Conservation (phyloP, 495 filamentous ascomycete genomes). For the Aspergillus olivimuriae region DNA sequence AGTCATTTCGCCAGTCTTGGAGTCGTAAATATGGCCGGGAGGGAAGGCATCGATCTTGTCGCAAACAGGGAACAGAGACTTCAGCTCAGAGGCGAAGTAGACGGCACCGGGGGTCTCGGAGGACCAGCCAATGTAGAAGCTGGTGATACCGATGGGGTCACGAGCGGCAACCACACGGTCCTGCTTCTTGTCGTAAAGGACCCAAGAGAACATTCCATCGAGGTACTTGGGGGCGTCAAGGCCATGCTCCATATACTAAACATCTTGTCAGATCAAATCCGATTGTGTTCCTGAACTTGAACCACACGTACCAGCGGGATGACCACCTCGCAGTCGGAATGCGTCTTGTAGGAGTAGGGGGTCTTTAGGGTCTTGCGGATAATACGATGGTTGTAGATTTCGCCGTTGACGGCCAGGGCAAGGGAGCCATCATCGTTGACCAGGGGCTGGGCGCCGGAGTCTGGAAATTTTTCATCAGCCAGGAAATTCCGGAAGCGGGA, state of each 20-base stretch:
- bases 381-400: constrained; percentile 98
- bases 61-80: constrained; percentile 87
- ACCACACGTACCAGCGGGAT: constrained; percentile 77
- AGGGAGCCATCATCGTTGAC: constrained; percentile 85
- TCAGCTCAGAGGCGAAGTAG: constrained; percentile 96
- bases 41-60: constrained; percentile 93
- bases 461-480: constrained; percentile 40
- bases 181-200: constrained; percentile 87
- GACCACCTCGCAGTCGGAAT: constrained; percentile 97
- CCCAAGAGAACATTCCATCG: constrained; percentile 99
- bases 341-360: constrained; percentile 90
- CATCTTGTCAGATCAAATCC: constrained; percentile 15
- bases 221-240: constrained; percentile 89
- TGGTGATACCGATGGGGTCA: constrained; percentile 96
- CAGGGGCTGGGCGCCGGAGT: constrained; percentile 90
- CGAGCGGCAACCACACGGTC: constrained; percentile 89
- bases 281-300: not conserved
- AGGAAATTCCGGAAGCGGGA: not conserved
- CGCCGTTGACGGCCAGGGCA: constrained; percentile 94
- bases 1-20: constrained; percentile 69
- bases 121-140: constrained; percentile 90
- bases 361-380: constrained; percentile 76
- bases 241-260: constrained; percentile 87
- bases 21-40: constrained; percentile 93
- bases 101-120: constrained; percentile 74